phyloP scores from a whole-genome alignment of 163 green algal genomes.

The Coccomyxa subellipsoidea region DNA sequence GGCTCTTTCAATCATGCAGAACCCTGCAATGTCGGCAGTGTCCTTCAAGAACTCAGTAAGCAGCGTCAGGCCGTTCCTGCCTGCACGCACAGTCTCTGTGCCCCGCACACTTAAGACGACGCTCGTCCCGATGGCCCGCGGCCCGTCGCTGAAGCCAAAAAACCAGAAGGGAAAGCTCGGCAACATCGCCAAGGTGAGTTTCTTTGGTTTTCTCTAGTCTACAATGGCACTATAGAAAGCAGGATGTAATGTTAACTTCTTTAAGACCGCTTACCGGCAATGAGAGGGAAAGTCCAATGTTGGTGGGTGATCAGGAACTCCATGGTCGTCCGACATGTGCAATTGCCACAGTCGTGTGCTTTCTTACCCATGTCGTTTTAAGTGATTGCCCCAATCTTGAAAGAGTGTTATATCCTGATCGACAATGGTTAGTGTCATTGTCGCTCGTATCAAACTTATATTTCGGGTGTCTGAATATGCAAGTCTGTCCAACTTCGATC shows the following conservation, averaged over 20 bases:
- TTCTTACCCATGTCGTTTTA: too few species aligned
- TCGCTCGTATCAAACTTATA: too few species aligned
- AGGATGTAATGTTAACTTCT: neutral
- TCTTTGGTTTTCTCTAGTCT: neutral
- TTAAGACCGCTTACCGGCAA: neutral
- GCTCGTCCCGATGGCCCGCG: neutral
- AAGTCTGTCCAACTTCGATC: neutral
- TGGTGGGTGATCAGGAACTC: neutral
- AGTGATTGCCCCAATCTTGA: neutral
- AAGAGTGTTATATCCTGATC: neutral
- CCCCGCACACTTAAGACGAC: neutral
- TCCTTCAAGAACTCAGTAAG: neutral
- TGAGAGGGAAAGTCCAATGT: neutral
- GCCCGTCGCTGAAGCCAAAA: slow-evolving; percentile 1
- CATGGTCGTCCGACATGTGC: too few species aligned
- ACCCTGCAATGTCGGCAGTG: neutral
- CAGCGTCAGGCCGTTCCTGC: slow-evolving; percentile 1
- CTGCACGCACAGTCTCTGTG: neutral
- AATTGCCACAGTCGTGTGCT: too few species aligned
- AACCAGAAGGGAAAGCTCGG: neutral
- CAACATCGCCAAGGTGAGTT: slow-evolving; percentile 1
- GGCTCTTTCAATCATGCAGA: neutral
- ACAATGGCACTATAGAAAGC: neutral
- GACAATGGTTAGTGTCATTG: too few species aligned
- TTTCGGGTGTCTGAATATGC: neutral